A percentile compares a stretch with the other conserved stretches of the same genome.
phyloP scores from a whole-genome alignment of 2,329 filamentous ascomycete species.

The Fusarium temperatum region DNA sequence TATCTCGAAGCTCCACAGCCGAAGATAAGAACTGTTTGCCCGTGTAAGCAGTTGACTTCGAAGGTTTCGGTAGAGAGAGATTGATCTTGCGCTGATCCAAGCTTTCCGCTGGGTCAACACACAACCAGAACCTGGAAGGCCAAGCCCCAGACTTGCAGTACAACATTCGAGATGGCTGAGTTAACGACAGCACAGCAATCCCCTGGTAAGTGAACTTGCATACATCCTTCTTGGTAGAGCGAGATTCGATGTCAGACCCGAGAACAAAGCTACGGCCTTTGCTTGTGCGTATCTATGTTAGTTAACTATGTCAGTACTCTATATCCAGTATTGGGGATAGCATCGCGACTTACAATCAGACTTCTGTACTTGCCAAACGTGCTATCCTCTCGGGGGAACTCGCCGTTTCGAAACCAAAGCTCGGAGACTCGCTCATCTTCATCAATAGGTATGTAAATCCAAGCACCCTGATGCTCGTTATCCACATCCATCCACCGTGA shows the following conservation, averaged over 20 bases:
- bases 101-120: background rate
- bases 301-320: background rate
- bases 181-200: background rate
- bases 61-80: too few relatives aligned
- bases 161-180: background rate
- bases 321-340: too few relatives aligned
- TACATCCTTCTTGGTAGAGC: background rate
- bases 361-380: too few relatives aligned
- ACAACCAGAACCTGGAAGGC: background rate
- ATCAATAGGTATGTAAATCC: background rate
- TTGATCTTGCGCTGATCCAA: accelerated
- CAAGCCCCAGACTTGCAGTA: background rate
- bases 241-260: background rate
- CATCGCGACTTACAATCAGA: background rate
- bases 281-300: background rate
- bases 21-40: accelerated
- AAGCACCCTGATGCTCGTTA: accelerated
- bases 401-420: background rate
- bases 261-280: background rate
- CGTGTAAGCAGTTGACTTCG: accelerated
- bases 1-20: background rate
- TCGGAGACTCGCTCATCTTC: accelerated
- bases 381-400: too few relatives aligned
- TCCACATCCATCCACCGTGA: accelerated
- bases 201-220: background rate